Conservation (phyloP, 805 yeast genomes). For the Ogataea corticis region DNA sequence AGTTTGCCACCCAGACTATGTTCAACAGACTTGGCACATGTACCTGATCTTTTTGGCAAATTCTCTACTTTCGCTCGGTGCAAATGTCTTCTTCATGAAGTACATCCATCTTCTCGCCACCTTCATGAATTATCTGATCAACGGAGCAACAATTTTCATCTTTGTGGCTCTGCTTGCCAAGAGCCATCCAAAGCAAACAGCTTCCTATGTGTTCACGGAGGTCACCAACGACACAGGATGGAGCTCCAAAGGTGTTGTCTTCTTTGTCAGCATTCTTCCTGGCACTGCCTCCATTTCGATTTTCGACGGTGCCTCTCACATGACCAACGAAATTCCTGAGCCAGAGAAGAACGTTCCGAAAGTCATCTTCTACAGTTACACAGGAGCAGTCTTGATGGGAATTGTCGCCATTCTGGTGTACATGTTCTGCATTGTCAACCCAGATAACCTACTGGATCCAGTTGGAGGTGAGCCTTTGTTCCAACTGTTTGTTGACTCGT, state of each 20-base stretch:
- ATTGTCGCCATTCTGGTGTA: constrained; percentile 1
- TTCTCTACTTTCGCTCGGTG: background rate
- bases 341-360: constrained; percentile 3
- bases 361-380: constrained; percentile 4
- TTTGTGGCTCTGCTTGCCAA: constrained; percentile 3
- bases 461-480: constrained; percentile 5
- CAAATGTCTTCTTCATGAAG: constrained; percentile 1
- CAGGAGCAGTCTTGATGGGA: constrained; percentile 2
- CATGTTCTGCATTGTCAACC: constrained; percentile 7
- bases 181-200: constrained; percentile 4
- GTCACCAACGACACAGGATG: constrained; percentile 2
- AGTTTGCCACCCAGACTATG: background rate
- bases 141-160: constrained; percentile 4
- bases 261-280: constrained; percentile 2
- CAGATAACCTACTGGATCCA: constrained; percentile 1
- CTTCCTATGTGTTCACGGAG: constrained; percentile 1
- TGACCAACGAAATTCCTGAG: constrained; percentile 5
- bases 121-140: constrained; percentile 3
- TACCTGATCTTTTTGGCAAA: constrained; percentile 1
- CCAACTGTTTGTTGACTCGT: constrained; percentile 2
- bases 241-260: constrained; percentile 3
- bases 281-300: constrained; percentile 2
- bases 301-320: constrained; percentile 4
- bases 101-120: constrained; percentile 1
- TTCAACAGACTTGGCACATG: constrained; percentile 3